Evolutionary conservation across 2,329 filamentous ascomycete species (phyloP), one percentile per base, ranked within the genome.

Genomic region (Ophiostoma perfectum): DNA sequence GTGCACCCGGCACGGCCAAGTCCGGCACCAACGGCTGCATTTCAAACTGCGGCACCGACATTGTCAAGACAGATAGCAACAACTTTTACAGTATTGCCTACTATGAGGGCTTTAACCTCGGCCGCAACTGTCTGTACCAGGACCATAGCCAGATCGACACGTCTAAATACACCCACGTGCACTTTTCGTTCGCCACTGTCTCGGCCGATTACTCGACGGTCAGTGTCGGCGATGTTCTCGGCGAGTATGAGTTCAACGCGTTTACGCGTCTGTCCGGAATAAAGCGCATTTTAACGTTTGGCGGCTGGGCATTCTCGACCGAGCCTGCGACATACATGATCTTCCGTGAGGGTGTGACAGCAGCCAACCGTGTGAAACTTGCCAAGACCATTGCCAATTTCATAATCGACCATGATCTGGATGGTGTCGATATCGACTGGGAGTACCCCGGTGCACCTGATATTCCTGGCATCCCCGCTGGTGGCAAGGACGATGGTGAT

Each of bases 271-370:
- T 62, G 36, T 38, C 27, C 3, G 55, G 36, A 3, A 62, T 36
- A 16, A 62, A 79, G 69, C 74, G 73, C 27, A 78, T 82, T 52
- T 5, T 82, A 2, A 77, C 78, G 0, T 78, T 83, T 70, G 81
- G 81, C 12, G 81, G 81, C 16, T 83, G 81, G 81, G 73, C 72
- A 1, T 81, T 79, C 68, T 80, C 77, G 0, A 81, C 79, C 0
- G 73, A 76, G 12, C 69, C 74, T 0, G 70, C 45, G 18, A 80
- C 78, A 0, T 80, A 76, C 68, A 18, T 41, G 38, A 78, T 80
- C 42, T 76, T 82, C 68, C 75, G 80, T 3, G 41, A 70, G 12
- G 72, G 66, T 38, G 67, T 71, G 7, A 72, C 60, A 9, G 16
- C 49, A 1, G 70, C 52, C 38, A 71, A 73, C 64, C 66, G 68